A percentile compares a stretch with the other conserved stretches of the same genome.
These are phyloP conservation scores for Begonia peltatifolia DNA, from an alignment of 306 rosid genomes.

Conservation along the genomic window DNA sequence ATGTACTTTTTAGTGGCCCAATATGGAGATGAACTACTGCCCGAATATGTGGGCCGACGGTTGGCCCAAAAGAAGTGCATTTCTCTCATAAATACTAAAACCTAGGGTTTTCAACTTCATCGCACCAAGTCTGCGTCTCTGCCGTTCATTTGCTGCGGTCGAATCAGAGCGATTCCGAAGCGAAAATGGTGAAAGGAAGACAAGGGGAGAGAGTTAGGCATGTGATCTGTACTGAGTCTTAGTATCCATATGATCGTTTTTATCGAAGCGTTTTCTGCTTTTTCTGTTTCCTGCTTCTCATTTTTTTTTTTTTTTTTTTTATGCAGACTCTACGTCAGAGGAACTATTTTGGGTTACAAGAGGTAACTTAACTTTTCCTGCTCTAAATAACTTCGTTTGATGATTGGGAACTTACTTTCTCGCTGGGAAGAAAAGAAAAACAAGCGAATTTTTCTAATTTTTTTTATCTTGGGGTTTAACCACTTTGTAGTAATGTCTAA, in stretches of 20 bases:
- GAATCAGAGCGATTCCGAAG: neutral
- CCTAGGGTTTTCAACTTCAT: neutral
- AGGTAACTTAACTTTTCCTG: conserved; percentile 28
- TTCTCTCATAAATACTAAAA: neutral
- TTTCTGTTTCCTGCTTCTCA: neutral
- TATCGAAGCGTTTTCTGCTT: neutral
- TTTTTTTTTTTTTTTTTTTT: neutral
- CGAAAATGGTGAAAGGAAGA: conserved; percentile 75
- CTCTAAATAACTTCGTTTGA: too few relatives aligned
- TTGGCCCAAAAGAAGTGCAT: too few relatives aligned
- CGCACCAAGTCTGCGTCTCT: neutral
- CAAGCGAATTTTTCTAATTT: too few relatives aligned
- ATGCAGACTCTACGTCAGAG: conserved; percentile 70
- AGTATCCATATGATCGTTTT: too few relatives aligned
- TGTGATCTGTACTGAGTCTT: neutral
- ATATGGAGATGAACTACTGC: too few relatives aligned
- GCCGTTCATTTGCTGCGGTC: neutral
- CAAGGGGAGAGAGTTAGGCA: conserved; percentile 88
- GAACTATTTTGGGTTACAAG: conserved; percentile 83
- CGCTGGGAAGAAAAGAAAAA: too few relatives aligned
- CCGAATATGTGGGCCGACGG: too few relatives aligned
- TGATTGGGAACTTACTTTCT: too few relatives aligned
- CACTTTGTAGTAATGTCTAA: too few relatives aligned
- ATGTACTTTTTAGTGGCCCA: too few relatives aligned
- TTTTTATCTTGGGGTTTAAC: too few relatives aligned